Evolutionary conservation across 768 basidiomycete species (phyloP).

Genomic region (Pleurotus platypus): DNA sequence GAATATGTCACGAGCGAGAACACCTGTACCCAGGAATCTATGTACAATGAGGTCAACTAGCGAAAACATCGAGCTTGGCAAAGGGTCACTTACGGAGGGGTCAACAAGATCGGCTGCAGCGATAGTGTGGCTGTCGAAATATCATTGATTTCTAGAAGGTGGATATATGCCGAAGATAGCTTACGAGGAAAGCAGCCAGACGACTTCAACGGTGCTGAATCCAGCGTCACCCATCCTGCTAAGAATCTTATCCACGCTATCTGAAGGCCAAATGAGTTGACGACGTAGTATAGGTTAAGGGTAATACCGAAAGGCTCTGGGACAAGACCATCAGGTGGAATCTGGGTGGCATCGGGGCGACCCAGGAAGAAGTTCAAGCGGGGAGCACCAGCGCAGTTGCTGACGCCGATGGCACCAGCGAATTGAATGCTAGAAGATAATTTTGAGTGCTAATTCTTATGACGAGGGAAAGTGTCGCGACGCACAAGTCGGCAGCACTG

Average conservation of each 20-base stretch:
- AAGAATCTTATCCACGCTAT: not conserved
- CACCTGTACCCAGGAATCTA: slow-evolving; percentile 11
- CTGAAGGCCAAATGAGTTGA: not conserved
- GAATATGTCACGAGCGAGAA: too few species aligned
- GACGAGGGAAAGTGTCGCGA: not conserved
- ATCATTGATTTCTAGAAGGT: too few species aligned
- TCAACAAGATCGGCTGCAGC: slow-evolving; percentile 31
- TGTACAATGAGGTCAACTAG: too few species aligned
- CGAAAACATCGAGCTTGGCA: not conserved
- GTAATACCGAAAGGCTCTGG: slow-evolving; percentile 23
- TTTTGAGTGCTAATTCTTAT: not conserved
- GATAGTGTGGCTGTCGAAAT: slow-evolving; percentile 16
- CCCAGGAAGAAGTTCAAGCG: slow-evolving; percentile 37
- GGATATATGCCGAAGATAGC: slow-evolving; percentile 1
- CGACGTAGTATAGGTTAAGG: not conserved
- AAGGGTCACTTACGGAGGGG: slow-evolving; percentile 10
- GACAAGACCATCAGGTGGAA: slow-evolving; percentile 26
- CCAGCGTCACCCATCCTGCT: slow-evolving; percentile 29
- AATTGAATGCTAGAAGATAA: slow-evolving; percentile 34
- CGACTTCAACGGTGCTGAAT: slow-evolving; percentile 29
- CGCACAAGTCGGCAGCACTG: slow-evolving; percentile 43
- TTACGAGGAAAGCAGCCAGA: slow-evolving; percentile 33
- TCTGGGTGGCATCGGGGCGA: slow-evolving; percentile 26
- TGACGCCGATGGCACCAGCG: slow-evolving; percentile 38
- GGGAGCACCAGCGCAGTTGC: slow-evolving; percentile 42